phyloP scores from a whole-genome alignment of 2,329 filamentous ascomycete genomes.

The Colletotrichum paranaense region DNA sequence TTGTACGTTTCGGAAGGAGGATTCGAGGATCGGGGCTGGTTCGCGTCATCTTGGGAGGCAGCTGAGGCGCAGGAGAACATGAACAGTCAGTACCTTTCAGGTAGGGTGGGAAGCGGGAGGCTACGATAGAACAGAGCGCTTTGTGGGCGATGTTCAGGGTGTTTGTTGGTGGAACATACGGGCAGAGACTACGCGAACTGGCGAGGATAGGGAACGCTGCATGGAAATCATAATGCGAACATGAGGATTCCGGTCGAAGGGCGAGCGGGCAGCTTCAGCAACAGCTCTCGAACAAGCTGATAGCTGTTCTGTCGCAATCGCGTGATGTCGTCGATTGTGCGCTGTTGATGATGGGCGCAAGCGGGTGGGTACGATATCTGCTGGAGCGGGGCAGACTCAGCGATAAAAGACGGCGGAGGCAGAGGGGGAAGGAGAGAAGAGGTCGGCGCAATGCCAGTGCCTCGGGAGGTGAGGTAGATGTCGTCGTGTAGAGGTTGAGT shows the following conservation, averaged over 20 bases:
- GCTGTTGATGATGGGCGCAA: neutral
- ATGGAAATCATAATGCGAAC: constrained; percentile 68
- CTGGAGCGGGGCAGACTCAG: constrained; percentile 27
- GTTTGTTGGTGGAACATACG: constrained; percentile 61
- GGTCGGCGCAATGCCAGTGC: constrained; percentile 29
- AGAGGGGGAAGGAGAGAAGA: constrained; percentile 4
- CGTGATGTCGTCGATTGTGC: neutral
- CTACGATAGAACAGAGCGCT: neutral
- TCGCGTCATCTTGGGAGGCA: constrained; percentile 62
- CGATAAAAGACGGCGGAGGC: neutral
- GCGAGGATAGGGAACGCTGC: constrained; percentile 72
- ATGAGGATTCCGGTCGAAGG: constrained; percentile 47
- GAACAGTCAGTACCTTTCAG: constrained; percentile 35
- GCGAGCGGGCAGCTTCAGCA: constrained; percentile 50
- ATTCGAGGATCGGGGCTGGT: constrained; percentile 42
- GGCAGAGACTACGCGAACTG: constrained; percentile 67
- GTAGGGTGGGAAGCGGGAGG: constrained; percentile 1
- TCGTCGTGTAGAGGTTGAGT: neutral
- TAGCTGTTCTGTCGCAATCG: constrained; percentile 26
- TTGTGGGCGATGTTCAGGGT: constrained; percentile 8
- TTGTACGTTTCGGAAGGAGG: constrained; percentile 63
- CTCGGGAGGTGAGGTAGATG: neutral
- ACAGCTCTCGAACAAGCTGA: constrained; percentile 38
- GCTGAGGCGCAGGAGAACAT: constrained; percentile 49
- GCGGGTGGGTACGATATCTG: neutral